A percentile compares a stretch with the other conserved stretches of the same genome.
phyloP scores from a whole-genome alignment of 169 alveolate species.

The Theileria parva region DNA sequence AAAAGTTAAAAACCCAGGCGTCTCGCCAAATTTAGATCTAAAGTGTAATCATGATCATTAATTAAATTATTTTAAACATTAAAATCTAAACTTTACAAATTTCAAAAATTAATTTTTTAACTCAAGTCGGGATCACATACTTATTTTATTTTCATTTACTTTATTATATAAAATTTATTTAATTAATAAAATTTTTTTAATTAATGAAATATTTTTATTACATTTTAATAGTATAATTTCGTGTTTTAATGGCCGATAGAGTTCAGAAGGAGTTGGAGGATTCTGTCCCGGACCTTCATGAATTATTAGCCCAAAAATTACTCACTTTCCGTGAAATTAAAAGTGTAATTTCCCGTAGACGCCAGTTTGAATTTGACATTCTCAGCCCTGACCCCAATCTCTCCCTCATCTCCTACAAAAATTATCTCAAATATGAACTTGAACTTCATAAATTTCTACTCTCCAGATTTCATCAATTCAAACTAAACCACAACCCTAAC shows the following conservation, averaged over 20 bases:
- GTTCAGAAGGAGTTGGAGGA: slow-evolving; percentile 67
- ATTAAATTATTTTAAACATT: too few relatives aligned
- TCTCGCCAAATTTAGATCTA: not conserved
- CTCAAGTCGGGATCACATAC: too few relatives aligned
- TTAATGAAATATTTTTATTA: too few relatives aligned
- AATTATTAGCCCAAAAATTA: slow-evolving; percentile 22
- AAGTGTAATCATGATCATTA: not conserved
- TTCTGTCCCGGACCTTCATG: slow-evolving; percentile 62
- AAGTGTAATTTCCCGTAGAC: slow-evolving; percentile 25
- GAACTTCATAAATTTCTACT: slow-evolving; percentile 54
- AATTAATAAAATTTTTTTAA: too few relatives aligned
- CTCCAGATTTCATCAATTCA: slow-evolving; percentile 15
- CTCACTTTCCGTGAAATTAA: slow-evolving; percentile 29
- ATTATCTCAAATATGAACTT: slow-evolving; percentile 42
- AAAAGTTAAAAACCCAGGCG: not conserved
- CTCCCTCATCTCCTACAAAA: slow-evolving; percentile 37
- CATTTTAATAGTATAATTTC: too few relatives aligned
- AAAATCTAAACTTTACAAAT: too few relatives aligned
- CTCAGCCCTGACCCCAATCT: slow-evolving; percentile 55
- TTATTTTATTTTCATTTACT: too few relatives aligned
- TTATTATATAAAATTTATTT: too few relatives aligned
- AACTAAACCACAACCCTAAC: not conserved
- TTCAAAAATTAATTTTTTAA: too few relatives aligned
- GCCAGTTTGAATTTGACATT: slow-evolving; percentile 41
- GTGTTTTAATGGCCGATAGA: slow-evolving; percentile 51